phyloP scores from a whole-genome alignment of 768 basidiomycete species.

The Podaxis rugospora region DNA sequence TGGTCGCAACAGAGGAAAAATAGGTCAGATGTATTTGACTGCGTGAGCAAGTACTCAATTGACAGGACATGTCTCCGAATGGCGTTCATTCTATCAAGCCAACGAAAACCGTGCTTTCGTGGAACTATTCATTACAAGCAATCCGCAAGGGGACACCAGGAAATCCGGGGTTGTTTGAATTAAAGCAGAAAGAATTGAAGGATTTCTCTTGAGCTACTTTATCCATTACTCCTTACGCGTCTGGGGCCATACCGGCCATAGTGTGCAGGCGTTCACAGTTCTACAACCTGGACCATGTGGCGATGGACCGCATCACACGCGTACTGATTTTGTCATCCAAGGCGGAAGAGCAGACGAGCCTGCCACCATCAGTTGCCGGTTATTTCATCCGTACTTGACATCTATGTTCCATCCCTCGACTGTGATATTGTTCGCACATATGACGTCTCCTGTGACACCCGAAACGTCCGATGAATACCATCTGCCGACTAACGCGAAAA shows the following conservation, averaged over 20 bases:
- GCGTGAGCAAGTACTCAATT: constrained; percentile 27
- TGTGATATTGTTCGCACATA: constrained; percentile 11
- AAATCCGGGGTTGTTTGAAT: constrained; percentile 9
- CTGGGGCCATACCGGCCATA: constrained; percentile 6
- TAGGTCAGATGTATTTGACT: constrained; percentile 38
- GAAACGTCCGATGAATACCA: constrained; percentile 40
- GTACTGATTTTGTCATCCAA: constrained; percentile 3
- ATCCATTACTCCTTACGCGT: neutral
- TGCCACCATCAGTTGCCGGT: neutral
- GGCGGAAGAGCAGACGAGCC: neutral
- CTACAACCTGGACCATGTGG: neutral
- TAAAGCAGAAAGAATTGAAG: neutral
- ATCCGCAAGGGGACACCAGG: constrained; percentile 39
- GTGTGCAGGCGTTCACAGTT: neutral
- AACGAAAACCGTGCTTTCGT: constrained; percentile 50
- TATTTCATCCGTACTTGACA: neutral
- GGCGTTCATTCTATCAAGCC: constrained; percentile 27
- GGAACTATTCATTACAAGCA: constrained; percentile 43
- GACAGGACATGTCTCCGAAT: neutral
- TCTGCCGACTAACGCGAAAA: constrained; percentile 62
- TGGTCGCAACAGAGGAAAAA: constrained; percentile 39
- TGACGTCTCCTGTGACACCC: constrained; percentile 23
- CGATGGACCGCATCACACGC: constrained; percentile 6
- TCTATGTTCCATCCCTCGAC: neutral
- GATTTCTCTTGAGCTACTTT: neutral